Evolutionary conservation across 768 basidiomycete genomes (phyloP), one percentile per base, ranked within the genome.

Genomic region (Russula lepida): DNA sequence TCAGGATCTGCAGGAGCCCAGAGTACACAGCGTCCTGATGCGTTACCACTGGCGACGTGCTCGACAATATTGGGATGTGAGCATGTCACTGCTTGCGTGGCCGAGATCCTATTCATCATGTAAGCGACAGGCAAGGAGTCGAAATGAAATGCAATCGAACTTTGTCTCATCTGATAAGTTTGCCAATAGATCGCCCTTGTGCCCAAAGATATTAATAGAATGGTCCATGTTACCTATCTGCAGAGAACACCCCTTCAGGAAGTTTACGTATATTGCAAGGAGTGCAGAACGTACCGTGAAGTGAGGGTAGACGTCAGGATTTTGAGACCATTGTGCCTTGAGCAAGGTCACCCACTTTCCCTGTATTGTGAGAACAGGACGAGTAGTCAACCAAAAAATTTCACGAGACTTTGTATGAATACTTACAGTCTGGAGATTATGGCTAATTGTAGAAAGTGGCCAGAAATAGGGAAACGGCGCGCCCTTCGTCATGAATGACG

Each of bases 31-130:
- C 87, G 78, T 28, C 91, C 91, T 61, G 84, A 88, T 1, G 71
- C 91, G 68, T 90, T 92, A 23, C 89, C 91, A 48, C 81, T 89
- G 4, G 79, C 90, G 25, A 79, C 86, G 28, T 91, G 80, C 67
- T 88, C 89, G 2, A 89, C 77, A 23, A 89, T 73, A 58, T 69
- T 84, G 0, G 91, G 90, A 70, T 92, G 91, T 15, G 88, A 89
- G 66, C 86, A 88, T 8, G 91, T 89, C n/a, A 92, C 91, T n/a
- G 91, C 89, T 72, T 92, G 91, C 4, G 86, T 85, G 1, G 91
- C 90, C 23, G 86, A 82, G 62, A 92, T 85, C 64, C 88, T 91
- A 63, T 25, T 15, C 32, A 32, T 37, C 9, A 21, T 30, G 56
- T 59, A 41, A 52, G 56, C 35, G n/a, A 52, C 6, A 23, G 41